Evolutionary conservation across 2,329 filamentous ascomycete species (phyloP), one percentile per base, ranked within the genome.

Genomic region (Bipolaris sorokiniana): DNA sequence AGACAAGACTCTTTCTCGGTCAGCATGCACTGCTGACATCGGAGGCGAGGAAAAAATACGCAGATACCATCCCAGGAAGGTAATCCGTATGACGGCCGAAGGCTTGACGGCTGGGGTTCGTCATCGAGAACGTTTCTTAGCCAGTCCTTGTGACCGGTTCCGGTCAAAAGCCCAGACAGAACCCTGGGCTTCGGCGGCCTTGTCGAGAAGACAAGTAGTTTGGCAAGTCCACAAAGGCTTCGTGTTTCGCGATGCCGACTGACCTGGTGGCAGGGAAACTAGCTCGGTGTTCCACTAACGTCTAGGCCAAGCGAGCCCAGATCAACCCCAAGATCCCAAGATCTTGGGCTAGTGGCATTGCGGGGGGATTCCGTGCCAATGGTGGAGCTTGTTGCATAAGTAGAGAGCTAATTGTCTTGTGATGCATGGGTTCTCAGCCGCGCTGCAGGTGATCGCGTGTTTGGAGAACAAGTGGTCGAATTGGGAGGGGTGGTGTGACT

Each of bases 221-320:
- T 68, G 65, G 67, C 67, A 69, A 64, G 65, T 63, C 3, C 62
- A 65, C 65, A 60, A 62, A 56, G 52, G 45, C 62, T 65, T 67
- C 62, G 64, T 56, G 51, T 51, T 40, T 59, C 45, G 55, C 51
- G 54, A 46, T 42, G 37, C 58, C 48, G 41, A 53, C 51, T 38
- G 47, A 60, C 51, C 54, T 59, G 54, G 56, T 45, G 37, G 50
- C 46, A 47, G 38, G 28, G 33, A 52, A 56, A 53, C 37, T 49
- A 55, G 46, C 26, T 26, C n/a, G 53, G 16, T 50, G 59, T 55
- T 54, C 55, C 47, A 59, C 37, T 56, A 57, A 48, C 56, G 51
- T 51, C 61, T 61, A 58, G 48, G 62, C 66, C 62, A 69, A 68
- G 66, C 46, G 56, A 55, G 53, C 64, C 62, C 51, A 63, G 60